Conservation (phyloP, 495 filamentous ascomycete species). For the Staphylotrichum tortipilum region DNA sequence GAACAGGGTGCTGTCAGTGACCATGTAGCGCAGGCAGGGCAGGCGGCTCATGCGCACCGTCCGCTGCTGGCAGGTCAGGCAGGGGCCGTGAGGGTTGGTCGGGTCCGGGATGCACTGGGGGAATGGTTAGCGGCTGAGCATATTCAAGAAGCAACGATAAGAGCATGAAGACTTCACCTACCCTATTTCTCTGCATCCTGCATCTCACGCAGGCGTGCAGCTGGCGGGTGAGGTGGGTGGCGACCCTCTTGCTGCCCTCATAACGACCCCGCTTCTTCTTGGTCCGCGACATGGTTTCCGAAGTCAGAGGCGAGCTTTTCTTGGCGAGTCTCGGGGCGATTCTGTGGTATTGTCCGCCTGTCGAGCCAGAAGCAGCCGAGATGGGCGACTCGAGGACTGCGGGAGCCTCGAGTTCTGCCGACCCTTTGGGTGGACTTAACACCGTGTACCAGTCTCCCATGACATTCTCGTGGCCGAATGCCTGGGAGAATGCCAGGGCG, state of each 20-base stretch:
- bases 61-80: slow-evolving; percentile 27
- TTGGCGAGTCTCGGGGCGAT: slow-evolving; percentile 15
- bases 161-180: slow-evolving; percentile 3
- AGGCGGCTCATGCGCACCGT: slow-evolving; percentile 26
- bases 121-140: slow-evolving; percentile 7
- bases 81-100: slow-evolving; percentile 24
- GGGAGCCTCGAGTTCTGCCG: too few relatives aligned
- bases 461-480: too few relatives aligned
- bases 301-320: slow-evolving; percentile 1
- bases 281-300: slow-evolving; percentile 10
- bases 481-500: too few relatives aligned
- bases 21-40: slow-evolving; percentile 34
- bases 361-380: slow-evolving; percentile 8
- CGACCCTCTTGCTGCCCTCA: slow-evolving; percentile 18
- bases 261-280: slow-evolving; percentile 27
- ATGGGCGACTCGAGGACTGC: slow-evolving; percentile 1
- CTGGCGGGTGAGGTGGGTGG: slow-evolving; percentile 27
- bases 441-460: too few relatives aligned
- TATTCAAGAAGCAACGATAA: too few relatives aligned
- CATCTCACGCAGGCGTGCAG: slow-evolving; percentile 30
- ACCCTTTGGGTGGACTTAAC: too few relatives aligned
- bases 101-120: slow-evolving; percentile 29
- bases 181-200: slow-evolving; percentile 31
- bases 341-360: slow-evolving; percentile 12
- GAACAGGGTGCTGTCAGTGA: slow-evolving; percentile 31